Evolutionary conservation across 495 filamentous ascomycete species (phyloP), one percentile per base, ranked within the genome.

Genomic region (Mytilinidion resinicola): DNA sequence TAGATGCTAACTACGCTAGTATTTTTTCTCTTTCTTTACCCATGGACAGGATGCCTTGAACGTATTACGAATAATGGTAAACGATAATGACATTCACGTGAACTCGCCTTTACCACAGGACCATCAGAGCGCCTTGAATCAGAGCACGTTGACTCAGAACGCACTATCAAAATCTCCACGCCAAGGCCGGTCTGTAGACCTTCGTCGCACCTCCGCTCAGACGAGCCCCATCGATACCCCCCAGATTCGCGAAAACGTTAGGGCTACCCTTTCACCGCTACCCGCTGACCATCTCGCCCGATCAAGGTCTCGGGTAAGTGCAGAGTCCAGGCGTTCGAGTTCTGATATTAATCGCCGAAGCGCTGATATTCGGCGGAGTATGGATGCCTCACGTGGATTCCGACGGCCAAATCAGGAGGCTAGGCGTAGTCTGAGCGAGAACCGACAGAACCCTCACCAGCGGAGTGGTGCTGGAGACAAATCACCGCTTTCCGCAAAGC

Each of bases 21-120:
- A 96, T 70, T 97, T 91, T 68, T 97, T 98, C 70, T 89, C 91
- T 0, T 97, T 97, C 71, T 96, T 96, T 67, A 86, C 83, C 60
- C 87, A 84, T 51, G 90, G 90, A 7, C 84, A 88, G 66, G 89
- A 96, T 57, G 93, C 91, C 6, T 80, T 96, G 53, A 81, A 85
- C 46, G 81, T 93, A 19, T 73, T 98, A 35, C 85, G 84, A 59
- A 81, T 83, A 42, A 72, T 96, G 38, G 82, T 93, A 0, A 84
- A 87, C 56, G 86, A 85, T 55, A 73, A 76, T 70, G 51, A 74
- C 36, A 48, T 67, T 61, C 42, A 70, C 64, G 39, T 75, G 68
- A 2, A 17, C 9, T 30, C 30, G 12, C 20, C 20, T 5, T 25
- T 3, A 15, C 44, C 44, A 20, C 38, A 20, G 15, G 50, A 37